Conservation (phyloP, 2,329 filamentous ascomycete genomes). For the Rhexocercosporidium sp. region DNA sequence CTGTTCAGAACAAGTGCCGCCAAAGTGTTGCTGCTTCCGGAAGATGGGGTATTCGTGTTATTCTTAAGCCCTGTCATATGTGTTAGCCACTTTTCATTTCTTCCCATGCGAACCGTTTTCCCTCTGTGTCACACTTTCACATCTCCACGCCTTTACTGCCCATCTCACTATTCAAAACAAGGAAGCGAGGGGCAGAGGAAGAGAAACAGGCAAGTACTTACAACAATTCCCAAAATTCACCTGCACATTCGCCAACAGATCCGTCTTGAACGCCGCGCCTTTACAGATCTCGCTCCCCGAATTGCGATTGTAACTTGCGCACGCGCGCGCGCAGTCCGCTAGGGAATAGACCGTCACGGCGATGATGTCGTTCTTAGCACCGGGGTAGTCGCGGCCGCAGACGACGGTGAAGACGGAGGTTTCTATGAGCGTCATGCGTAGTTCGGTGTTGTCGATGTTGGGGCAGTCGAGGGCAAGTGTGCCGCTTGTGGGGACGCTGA, state of each 20-base stretch:
- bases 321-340: constrained; percentile 23
- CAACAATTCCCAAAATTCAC: constrained; percentile 23
- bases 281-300: constrained; percentile 9
- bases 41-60: background rate
- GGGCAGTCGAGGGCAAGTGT: constrained; percentile 5
- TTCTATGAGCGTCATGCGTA: constrained; percentile 11
- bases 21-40: background rate
- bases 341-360: constrained; percentile 22
- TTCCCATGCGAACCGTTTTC: background rate
- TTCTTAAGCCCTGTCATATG: constrained; percentile 3
- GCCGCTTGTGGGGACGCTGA: constrained; percentile 1
- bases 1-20: background rate
- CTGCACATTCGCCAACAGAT: constrained; percentile 13
- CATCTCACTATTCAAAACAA: no score
- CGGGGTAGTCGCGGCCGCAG: constrained; percentile 21
- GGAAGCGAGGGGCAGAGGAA: no score
- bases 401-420: constrained; percentile 18
- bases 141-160: background rate
- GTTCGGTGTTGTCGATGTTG: constrained; percentile 2
- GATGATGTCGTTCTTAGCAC: constrained; percentile 16
- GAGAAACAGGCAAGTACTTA: background rate
- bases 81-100: background rate
- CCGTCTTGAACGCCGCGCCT: constrained; percentile 18
- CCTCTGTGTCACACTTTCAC: no score
- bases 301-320: constrained; percentile 26